A percentile compares a stretch with the other conserved stretches of the same genome.
Conservation (phyloP, 371 early-diverging fungal species). For the Mucor sp. region DNA sequence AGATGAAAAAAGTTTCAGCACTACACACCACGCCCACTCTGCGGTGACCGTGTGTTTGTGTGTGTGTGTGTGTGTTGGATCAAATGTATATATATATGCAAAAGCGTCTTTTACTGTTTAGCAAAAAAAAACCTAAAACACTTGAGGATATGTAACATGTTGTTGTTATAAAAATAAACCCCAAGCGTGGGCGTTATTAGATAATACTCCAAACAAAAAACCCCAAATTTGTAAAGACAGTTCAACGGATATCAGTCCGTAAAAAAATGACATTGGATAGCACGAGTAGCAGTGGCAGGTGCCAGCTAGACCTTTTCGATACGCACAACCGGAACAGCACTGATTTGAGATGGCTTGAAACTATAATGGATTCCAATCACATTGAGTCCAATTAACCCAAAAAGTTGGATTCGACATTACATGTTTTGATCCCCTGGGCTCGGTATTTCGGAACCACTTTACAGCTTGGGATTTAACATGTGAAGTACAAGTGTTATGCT, state of each 20-base stretch:
- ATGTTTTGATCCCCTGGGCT: background rate
- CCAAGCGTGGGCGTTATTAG: background rate
- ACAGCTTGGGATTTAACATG: background rate
- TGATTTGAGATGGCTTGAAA: background rate
- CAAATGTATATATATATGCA: background rate
- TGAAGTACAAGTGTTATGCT: background rate
- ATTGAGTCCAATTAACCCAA: background rate
- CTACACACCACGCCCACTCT: background rate
- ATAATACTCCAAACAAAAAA: constrained; percentile 1
- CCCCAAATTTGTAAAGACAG: background rate
- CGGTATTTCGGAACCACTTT: constrained; percentile 5
- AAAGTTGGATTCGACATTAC: background rate
- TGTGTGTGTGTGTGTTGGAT: background rate
- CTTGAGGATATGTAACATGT: background rate
- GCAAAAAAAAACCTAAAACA: background rate
- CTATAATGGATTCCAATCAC: background rate
- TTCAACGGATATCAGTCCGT: background rate
- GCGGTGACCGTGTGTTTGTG: background rate
- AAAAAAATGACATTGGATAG: background rate
- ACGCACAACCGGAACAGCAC: background rate
- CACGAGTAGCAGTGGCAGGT: background rate
- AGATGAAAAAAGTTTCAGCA: background rate
- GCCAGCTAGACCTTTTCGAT: background rate
- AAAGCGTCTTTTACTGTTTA: background rate
- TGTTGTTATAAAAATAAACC: background rate